Evolutionary conservation across 495 filamentous ascomycete species (phyloP), one percentile per base, ranked within the genome.

Genomic region (Parmelia sp.): DNA sequence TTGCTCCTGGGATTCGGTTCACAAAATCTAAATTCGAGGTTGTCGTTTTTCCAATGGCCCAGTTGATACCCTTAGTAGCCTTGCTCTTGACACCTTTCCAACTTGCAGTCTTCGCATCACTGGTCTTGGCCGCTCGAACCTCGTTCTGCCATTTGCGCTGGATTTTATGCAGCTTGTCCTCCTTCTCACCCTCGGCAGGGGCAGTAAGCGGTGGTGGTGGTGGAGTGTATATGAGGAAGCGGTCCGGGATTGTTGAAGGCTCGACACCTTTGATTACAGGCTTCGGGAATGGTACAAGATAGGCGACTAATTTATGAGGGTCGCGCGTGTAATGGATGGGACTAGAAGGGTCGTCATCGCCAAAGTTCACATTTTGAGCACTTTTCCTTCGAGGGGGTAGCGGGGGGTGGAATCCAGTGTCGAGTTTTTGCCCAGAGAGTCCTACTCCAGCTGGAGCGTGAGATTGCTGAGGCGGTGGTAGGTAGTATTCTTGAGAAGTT

Each of bases 111-210:
- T 74, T 73, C 14, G 73, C 70, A 10, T 73, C 70, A 60, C 62
- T 70, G 17, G 73, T 72, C 49, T 75, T 76, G 8, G 75, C 76
- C 53, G 67, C 68, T 14, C 75, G 74, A 6, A 78, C 74, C 60
- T 77, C 75, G 27, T 73, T 73, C 57, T 78, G 73, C 76, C 76
- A 78, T 66, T 72, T 72, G 11, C 76, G 69, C 64, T 76, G 74
- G 21, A 73, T 65, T 60, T 77, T 77, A 40, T 77, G 76, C 36
- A 74, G 57, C 25, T 72, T 69, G n/a, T 56, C 62, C 65, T 78
- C 76, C 58, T 75, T 77, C 42, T 75, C 73, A 49, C 76, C 76
- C 49, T 71, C 70, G 2, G 65, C 67, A 3, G 76, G 76, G 47
- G 62, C 67, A 3, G 68, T 63, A 4, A 77, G 66, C 2, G 76